Conservation (phyloP, 768 basidiomycete genomes). For the Boletus pseudopeckii region DNA sequence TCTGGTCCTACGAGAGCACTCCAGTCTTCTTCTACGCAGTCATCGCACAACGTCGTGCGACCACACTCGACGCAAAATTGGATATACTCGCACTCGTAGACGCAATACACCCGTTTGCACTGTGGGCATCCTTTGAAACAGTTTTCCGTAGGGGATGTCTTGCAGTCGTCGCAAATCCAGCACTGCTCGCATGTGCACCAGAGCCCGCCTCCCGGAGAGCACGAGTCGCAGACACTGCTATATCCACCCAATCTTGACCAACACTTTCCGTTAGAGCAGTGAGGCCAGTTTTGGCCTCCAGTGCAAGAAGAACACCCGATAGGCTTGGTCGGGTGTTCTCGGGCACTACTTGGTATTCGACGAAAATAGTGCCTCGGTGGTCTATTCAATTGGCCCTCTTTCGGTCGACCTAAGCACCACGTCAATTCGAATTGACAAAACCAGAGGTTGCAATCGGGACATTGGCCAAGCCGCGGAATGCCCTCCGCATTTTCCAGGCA, state of each 20-base stretch:
- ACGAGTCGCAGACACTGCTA: slow-evolving; percentile 15
- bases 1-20: not conserved
- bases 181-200: slow-evolving; percentile 19
- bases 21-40: slow-evolving; percentile 26
- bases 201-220: slow-evolving; percentile 18
- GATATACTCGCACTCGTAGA: slow-evolving; percentile 23
- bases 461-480: slow-evolving; percentile 14
- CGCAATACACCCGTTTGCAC: slow-evolving; percentile 18
- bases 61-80: slow-evolving; percentile 17
- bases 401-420: slow-evolving; percentile 26
- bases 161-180: slow-evolving; percentile 27
- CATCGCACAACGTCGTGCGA: slow-evolving; percentile 22
- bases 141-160: not conserved
- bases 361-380: not conserved
- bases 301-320: slow-evolving; percentile 14
- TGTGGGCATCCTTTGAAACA: slow-evolving; percentile 16
- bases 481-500: slow-evolving; percentile 5
- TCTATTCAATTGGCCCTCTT: not conserved
- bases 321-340: slow-evolving; percentile 12
- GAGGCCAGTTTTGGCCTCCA: not conserved
- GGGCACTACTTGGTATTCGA: not conserved
- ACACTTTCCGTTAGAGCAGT: slow-evolving; percentile 16
- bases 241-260: slow-evolving; percentile 16
- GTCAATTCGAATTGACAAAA: slow-evolving; percentile 18
- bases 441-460: slow-evolving; percentile 22